These are phyloP conservation scores for Byssochlamys sp. DNA, from an alignment of 2,329 filamentous ascomycete genomes.

Conservation along the genomic window DNA sequence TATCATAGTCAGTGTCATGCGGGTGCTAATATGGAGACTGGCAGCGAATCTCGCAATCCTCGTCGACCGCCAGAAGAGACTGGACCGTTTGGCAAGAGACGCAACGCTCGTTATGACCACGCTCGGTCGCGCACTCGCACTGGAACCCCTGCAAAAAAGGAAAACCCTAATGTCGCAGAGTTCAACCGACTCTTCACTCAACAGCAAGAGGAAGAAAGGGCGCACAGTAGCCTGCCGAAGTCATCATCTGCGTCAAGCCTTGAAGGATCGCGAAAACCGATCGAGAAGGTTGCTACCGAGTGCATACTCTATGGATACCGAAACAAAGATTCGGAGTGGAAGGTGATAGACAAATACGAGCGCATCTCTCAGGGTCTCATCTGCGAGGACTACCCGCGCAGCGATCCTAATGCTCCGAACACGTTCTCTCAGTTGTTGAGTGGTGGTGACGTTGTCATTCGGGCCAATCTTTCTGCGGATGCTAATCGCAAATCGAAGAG, in stretches of 20 bases:
- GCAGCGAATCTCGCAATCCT: constrained; percentile 39
- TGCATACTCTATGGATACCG: constrained; percentile 76
- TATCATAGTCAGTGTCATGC: neutral
- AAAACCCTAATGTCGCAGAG: constrained; percentile 44
- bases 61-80: constrained; percentile 49
- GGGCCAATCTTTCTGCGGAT: constrained; percentile 57
- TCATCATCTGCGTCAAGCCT: constrained; percentile 34
- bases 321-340: constrained; percentile 61
- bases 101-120: constrained; percentile 36
- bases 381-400: constrained; percentile 85
- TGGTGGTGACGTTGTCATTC: constrained; percentile 61
- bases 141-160: constrained; percentile 48
- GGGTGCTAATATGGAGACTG: constrained; percentile 14
- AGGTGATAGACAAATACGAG: constrained; percentile 81
- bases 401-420: constrained; percentile 61
- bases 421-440: constrained; percentile 65
- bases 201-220: constrained; percentile 36
- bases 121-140: constrained; percentile 47
- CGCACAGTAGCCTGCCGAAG: constrained; percentile 24
- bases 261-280: constrained; percentile 28
- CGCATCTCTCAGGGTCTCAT: constrained; percentile 68
- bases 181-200: constrained; percentile 37
- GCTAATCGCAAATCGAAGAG: constrained; percentile 71
- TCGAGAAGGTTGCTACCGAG: constrained; percentile 56
- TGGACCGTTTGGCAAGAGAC: constrained; percentile 51